Evolutionary conservation across 1,284 basidiomycete species (phyloP), one percentile per base, ranked within the genome.

Genomic region (Trichosporon ovoides): DNA sequence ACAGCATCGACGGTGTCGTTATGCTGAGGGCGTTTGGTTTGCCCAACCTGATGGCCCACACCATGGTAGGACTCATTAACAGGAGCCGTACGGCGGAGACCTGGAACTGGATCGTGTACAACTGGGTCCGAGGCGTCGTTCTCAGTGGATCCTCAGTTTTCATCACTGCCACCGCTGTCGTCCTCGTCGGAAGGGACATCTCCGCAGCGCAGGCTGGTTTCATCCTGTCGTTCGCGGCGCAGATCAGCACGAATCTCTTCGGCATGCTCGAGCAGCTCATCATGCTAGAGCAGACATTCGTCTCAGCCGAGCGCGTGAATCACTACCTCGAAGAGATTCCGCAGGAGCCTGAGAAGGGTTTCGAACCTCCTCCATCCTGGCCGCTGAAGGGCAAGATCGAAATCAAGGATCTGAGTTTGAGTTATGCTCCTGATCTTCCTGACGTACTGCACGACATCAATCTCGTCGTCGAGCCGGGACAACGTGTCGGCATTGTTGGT

Each of bases 401-500:
- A n/a, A 85, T 91, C 72, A 78, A 80, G 34, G 75, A 86, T 58
- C 83, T 89, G 12, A 76, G 81, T 35, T 77, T 90, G 56, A 78
- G 84, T 2, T 92, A 91, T 69, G 83, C 87, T 0, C 77, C 82
- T 34, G 87, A 86, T 11, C 78, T 90, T 3, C 88, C 89, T 0
- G 78, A 85, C 19, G 88, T 91, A 0, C 76, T 92, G 43, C 85
- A 86, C 66, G 81, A 81, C 31, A 80, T 91, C 28, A 83, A 75
- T 55, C 86, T 91, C 67, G 66, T 79, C 12, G 77, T 89, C 56
- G 79, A 80, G 56, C 79, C 86, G 5, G 87, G 88, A 2, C 84
- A 89, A 71, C 88, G 90, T 75, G 84, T 91, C 59, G 88, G 88
- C 7, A 82, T 91, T 35, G 86, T 89, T 18, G 88, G 88, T 9